A percentile compares a stretch with the other conserved stretches of the same genome.
Conservation (phyloP, 441 rosid species). For the Viola pubescens region DNA sequence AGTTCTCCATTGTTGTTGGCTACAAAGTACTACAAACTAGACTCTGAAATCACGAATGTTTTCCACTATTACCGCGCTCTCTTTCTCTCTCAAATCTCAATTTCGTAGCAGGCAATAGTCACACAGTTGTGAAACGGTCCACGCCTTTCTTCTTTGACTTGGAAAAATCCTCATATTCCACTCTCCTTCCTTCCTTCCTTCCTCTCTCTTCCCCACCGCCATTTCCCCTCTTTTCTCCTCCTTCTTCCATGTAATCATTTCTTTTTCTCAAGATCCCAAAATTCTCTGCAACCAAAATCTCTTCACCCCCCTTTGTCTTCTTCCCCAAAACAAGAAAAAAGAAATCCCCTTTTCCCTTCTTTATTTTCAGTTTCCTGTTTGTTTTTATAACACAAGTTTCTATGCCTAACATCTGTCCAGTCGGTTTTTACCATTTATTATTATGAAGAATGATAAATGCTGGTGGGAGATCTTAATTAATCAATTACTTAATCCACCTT, state of each 20-base stretch:
- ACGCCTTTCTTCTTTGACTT: conserved; percentile 3
- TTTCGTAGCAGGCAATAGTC: not conserved
- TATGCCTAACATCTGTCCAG: not conserved
- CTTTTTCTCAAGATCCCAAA: conserved; percentile 10
- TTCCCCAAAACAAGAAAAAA: not conserved
- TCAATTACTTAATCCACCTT: not conserved
- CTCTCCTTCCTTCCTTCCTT: not conserved
- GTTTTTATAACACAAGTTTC: not conserved
- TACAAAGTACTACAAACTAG: no score
- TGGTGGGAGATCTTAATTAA: not conserved
- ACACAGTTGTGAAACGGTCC: not conserved
- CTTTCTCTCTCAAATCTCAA: not conserved
- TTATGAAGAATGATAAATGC: not conserved
- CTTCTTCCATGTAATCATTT: conserved; percentile 6
- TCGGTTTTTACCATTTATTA: conserved; percentile 7
- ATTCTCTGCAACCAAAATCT: conserved; percentile 1
- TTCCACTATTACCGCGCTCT: not conserved
- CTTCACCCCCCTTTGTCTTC: not conserved
- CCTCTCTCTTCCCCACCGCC: not conserved
- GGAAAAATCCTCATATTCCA: not conserved
- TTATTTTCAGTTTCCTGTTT: not conserved
- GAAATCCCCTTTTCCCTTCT: not conserved
- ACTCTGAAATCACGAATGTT: not conserved
- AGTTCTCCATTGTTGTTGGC: no score
- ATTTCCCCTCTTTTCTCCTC: not conserved